These are phyloP conservation scores for Phytophthora colocasiae DNA, from an alignment of 352 stramenopile species.

Conservation along the genomic window DNA sequence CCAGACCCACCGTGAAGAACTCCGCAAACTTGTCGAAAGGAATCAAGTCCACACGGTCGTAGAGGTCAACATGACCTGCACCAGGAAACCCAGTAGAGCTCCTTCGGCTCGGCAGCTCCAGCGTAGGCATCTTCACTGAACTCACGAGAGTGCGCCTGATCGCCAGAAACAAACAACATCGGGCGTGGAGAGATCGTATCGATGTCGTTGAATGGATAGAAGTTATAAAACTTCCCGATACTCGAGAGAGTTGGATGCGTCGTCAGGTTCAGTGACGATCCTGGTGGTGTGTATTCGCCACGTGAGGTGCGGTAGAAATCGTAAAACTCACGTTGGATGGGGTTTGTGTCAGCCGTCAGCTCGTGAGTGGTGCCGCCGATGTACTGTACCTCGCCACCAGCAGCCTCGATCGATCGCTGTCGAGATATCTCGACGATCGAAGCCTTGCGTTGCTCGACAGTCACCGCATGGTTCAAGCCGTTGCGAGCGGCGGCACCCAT, in stretches of 20 bases:
- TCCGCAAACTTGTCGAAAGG: conserved; percentile 21
- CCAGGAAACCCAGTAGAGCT: conserved; percentile 23
- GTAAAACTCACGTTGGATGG: conserved; percentile 21
- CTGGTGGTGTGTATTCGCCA: conserved; percentile 15
- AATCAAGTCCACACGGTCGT: conserved; percentile 23
- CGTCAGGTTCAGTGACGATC: conserved; percentile 8
- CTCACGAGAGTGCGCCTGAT: conserved; percentile 17
- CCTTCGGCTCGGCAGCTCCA: conserved; percentile 18
- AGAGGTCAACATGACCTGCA: conserved; percentile 17
- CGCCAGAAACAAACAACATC: conserved; percentile 15
- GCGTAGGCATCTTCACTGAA: conserved; percentile 27
- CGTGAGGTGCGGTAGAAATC: conserved; percentile 23
- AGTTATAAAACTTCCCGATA: conserved; percentile 18
- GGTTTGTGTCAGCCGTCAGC: conserved; percentile 4
- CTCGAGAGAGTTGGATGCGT: conserved; percentile 12
- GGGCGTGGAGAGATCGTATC: conserved; percentile 26
- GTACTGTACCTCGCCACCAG: conserved; percentile 9
- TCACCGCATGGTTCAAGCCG: conserved; percentile 3
- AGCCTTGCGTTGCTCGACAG: conserved; percentile 10
- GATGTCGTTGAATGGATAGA: conserved; percentile 31
- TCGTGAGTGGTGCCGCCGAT: conserved; percentile 7
- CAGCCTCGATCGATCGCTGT: conserved; percentile 15
- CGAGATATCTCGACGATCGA: neutral
- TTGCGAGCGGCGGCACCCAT: conserved; percentile 11
- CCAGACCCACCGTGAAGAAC: conserved; percentile 9